Conservation (phyloP, 208 protist species). For the Acanthamoeba rhysodes region DNA sequence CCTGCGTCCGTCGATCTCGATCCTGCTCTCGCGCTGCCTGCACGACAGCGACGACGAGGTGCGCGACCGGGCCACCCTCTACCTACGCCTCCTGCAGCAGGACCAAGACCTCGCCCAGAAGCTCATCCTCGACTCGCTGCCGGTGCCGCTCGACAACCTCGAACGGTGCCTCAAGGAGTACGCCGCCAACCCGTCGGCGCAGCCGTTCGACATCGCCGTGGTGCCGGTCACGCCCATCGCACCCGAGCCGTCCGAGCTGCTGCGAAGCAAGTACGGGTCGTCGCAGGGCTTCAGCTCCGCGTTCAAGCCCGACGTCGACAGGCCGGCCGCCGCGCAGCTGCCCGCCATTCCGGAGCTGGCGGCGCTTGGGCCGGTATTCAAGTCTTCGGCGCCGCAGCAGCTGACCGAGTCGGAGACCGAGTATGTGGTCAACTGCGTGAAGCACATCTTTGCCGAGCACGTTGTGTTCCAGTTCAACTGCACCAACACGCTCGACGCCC, state of each 20-base stretch:
- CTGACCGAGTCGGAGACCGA: conserved; percentile 98
- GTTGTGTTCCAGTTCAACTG: conserved; percentile 97
- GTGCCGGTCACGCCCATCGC: conserved; percentile 31
- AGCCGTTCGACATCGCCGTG: conserved; percentile 75
- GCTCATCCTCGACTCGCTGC: conserved; percentile 47
- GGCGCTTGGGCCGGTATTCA: conserved; percentile 85
- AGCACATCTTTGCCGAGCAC: conserved; percentile 95
- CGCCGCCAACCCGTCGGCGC: neutral
- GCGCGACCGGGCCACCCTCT: conserved; percentile 97
- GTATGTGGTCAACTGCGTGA: conserved; percentile 97
- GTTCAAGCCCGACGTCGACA: neutral
- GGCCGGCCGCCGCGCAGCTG: neutral
- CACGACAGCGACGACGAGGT: conserved; percentile 99
- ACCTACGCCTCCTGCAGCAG: conserved; percentile 93
- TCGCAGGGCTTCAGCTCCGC: neutral
- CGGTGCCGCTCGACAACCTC: conserved; percentile 78
- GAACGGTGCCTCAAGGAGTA: conserved; percentile 81
- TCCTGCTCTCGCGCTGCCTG: conserved; percentile 94
- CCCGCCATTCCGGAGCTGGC: conserved; percentile 89
- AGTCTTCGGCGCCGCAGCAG: conserved; percentile 89
- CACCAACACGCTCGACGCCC: conserved; percentile 96
- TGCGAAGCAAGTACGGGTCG: neutral
- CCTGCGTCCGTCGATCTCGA: conserved; percentile 93
- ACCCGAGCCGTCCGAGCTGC: neutral
- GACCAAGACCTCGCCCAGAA: conserved; percentile 86